Evolutionary conservation across 768 basidiomycete species (phyloP), one percentile per base, ranked within the genome.

Genomic region (Lentinula sp.): DNA sequence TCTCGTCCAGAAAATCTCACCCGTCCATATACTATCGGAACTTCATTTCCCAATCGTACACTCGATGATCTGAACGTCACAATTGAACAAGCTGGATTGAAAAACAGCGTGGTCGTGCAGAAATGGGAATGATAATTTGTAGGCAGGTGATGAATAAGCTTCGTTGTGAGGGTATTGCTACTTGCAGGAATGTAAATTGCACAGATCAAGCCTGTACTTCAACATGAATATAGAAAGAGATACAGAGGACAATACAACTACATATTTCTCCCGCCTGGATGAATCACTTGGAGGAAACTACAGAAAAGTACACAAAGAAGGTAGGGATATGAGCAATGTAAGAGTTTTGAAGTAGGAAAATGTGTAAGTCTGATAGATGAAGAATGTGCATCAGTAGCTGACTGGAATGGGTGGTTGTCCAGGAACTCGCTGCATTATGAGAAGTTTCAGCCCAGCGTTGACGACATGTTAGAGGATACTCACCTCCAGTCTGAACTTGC

Each of bases 41-140:
- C 93, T 16, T 92, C 94, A 5, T 97, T 97, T 80, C 95, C 95
- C 2, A 90, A 84, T 69, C 82, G 84, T 43, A 82, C 79, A 6
- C 76, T 97, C 9, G 85, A 86, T 5, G 81, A 93, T 66, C 75
- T 85, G 45, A 65, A 62, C 28, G 76, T 79, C 65, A 93, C 93
- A 2, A 83, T 97, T 61, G 78, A 88, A 66, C 79, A 76, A 13
- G 92, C 91, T 1, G 84, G 86, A 0, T 71, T 96, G 66, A 78
- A 80, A 28, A 94, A 93, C 66, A 90, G 88, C 59, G 93, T 97
- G 16, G 78, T 97, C 4, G 87, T 95, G 13, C 93, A 95, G 74
- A 77, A 89, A 55, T 91, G 88, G 89, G 77, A 70, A 40, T 87
- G 51, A 63, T 37, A 23, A 21, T 18, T 3, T 39, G 37, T 39